These are phyloP conservation scores for Coemansia sp. DNA, from an alignment of 192 early-diverging fungal species.

Conservation along the genomic window DNA sequence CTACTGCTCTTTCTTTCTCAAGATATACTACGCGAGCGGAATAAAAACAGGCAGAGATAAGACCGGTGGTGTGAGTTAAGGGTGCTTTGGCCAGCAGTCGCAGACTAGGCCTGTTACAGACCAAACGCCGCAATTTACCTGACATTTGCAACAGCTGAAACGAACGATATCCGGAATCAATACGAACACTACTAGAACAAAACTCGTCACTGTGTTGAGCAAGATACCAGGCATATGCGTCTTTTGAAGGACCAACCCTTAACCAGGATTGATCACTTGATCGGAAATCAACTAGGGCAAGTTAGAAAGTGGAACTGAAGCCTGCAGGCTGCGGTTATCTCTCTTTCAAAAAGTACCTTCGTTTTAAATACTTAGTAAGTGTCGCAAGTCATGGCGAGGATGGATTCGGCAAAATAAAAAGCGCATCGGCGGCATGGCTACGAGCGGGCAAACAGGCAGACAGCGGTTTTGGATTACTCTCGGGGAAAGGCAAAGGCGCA, in stretches of 20 bases:
- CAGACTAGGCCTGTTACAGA: neutral
- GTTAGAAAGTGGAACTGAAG: neutral
- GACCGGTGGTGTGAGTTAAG: neutral
- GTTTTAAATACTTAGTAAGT: slow-evolving; percentile 42
- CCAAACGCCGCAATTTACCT: slow-evolving; percentile 5
- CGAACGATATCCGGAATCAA: neutral
- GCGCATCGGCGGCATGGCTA: neutral
- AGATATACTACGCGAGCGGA: slow-evolving; percentile 42
- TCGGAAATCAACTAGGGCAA: neutral
- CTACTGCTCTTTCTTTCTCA: slow-evolving; percentile 73
- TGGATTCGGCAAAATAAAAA: slow-evolving; percentile 23
- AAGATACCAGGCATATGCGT: neutral
- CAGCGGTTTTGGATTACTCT: neutral
- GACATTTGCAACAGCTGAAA: slow-evolving; percentile 2
- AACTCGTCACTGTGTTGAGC: neutral
- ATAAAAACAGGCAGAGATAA: slow-evolving; percentile 10
- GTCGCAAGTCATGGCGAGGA: slow-evolving; percentile 9
- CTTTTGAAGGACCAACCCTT: neutral
- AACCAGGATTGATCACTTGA: slow-evolving; percentile 2
- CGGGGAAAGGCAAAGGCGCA: neutral
- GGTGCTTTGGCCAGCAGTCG: neutral
- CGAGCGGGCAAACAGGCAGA: neutral
- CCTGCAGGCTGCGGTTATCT: neutral
- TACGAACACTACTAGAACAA: neutral
- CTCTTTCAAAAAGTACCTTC: slow-evolving; percentile 20